Evolutionary conservation across 2,329 filamentous ascomycete genomes (phyloP), one percentile per base, ranked within the genome.

Genomic region (Ploettnerulaceae sp.): DNA sequence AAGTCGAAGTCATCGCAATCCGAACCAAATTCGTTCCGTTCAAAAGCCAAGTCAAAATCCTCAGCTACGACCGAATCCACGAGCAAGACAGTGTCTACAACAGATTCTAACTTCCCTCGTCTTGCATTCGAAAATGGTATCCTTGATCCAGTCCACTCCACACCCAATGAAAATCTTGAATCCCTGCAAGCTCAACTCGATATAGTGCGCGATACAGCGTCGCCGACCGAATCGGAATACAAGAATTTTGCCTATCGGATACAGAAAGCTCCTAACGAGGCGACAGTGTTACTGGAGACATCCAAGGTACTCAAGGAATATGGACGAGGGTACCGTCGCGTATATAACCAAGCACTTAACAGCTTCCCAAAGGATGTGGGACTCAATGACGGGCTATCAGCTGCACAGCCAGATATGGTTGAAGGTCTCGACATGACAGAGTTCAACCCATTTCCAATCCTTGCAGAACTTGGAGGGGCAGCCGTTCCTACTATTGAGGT

Each of bases 371-470:
- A 52, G 22, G 44, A 59, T 26, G 45, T 59, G 32, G 55, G 57
- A 9, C 61, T 64, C 39, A 64, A 65, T 22, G 51, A 59, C 29
- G 51, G 51, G 12, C 49, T 64, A 3, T 58, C 59, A 20, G 47
- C 57, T 18, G 47, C 58, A 21, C 59, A 61, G 36, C 60, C 63
- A 21, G 60, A 62, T 50, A 60, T 56, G 18, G 39, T 64, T 38
- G 56, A 64, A 40, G 60, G 59, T 5, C 51, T 58, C 18, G 45
- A 50, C 17, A 48, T 52, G 28, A 12, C 26, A 22, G 31, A 50
- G 25, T 56, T 54, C 25, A 7, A 50, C 4, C 49, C 49, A 33
- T 55, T 55, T 36, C 53, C 47, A 20, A 32, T 43, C 17, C 36
- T 33, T 20, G 7, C 45, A 42, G 5, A 55, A 17, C 45, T 52